Base-by-base conservation (phyloP, 2,329 filamentous ascomycete species). In the Botryotinia narcissicola region DNA sequence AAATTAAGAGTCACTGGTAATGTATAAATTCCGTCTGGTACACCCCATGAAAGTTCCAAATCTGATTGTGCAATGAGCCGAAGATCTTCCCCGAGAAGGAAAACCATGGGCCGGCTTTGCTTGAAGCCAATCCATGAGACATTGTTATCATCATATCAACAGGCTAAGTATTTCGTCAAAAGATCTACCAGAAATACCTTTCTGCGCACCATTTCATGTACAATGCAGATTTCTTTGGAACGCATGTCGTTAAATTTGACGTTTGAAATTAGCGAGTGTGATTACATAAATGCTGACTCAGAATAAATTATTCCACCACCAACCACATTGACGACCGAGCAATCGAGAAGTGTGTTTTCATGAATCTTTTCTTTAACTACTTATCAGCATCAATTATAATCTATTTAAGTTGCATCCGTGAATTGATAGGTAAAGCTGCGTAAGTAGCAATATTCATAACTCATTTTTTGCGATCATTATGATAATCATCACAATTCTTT, bases 261-360 rank as follows among this genome's bases (percentile, higher is more conserved):
- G 10, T 25, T 22, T 57, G 48, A 32, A 22, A 32, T 35, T 57
- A 68, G 66, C 29, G 66, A 42, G 12, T 10, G 2, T 68, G 66
- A 57, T 68, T 68, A 68, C 66, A 57, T 68, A 68, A 68, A 32
- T 42, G n/a, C 35, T 68, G 48, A 68, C 66, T 57, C 25, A 29
- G 9, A 29, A 4, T 4, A 4, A 10, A 1, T 20, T 9, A 25
- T 22, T 7, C 29, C 14, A 54, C 22, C 4, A 51, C 22, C 4
- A 51, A 51, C 22, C 4, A 51, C 46, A 25, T 51, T 25, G 22
- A 51, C 25, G 22, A 25, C 12, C 8, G n/a, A 16, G 6, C 51
- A 54, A 18, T 18, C 51, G n/a, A 16, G n/a, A 18, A 8, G n/a
- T 54, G n/a, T 14, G 29, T 29, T 54, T 54, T 54, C 5, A 9